These are phyloP conservation scores for Penicillium aurantiogriseum DNA, from an alignment of 2,329 filamentous ascomycete genomes.

Conservation along the genomic window DNA sequence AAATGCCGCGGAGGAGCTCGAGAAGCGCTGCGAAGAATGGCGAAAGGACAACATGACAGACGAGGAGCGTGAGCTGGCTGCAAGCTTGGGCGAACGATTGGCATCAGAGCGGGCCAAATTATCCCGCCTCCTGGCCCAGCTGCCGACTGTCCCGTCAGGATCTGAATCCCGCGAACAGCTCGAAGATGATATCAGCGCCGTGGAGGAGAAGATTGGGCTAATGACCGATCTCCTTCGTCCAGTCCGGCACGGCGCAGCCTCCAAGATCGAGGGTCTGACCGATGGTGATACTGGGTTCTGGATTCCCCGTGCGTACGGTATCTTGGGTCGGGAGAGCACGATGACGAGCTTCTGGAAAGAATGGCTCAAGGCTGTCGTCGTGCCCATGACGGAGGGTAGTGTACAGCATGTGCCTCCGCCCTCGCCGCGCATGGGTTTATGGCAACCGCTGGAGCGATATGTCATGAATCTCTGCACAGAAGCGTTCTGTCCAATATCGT, in stretches of 20 bases:
- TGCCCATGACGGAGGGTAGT: constrained; percentile 89
- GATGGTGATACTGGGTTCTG: constrained; percentile 94
- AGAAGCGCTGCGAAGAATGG: constrained; percentile 77
- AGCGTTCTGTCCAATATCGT: constrained; percentile 85
- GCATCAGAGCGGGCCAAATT: constrained; percentile 85
- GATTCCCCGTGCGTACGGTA: constrained; percentile 90
- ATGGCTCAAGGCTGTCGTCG: constrained; percentile 89
- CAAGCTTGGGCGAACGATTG: constrained; percentile 83
- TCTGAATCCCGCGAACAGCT: constrained; percentile 76
- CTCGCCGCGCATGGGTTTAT: constrained; percentile 86
- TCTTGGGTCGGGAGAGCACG: constrained; percentile 78
- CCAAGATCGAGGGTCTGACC: constrained; percentile 94
- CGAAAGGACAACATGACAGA: constrained; percentile 94
- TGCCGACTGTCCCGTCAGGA: constrained; percentile 77
- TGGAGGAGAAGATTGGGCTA: constrained; percentile 93
- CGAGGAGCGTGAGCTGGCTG: constrained; percentile 90
- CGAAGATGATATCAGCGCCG: constrained; percentile 90
- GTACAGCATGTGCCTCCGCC: constrained; percentile 80
- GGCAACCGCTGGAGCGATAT: constrained; percentile 95
- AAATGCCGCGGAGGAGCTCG: constrained; percentile 74
- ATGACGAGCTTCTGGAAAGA: constrained; percentile 97
- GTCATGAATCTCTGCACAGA: constrained; percentile 96
- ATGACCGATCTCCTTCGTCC: constrained; percentile 96
- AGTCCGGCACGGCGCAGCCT: constrained; percentile 87
- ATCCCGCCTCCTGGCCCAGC: constrained; percentile 78